phyloP scores from a whole-genome alignment of 2,329 filamentous ascomycete species.

The Arthroderma uncinatum region DNA sequence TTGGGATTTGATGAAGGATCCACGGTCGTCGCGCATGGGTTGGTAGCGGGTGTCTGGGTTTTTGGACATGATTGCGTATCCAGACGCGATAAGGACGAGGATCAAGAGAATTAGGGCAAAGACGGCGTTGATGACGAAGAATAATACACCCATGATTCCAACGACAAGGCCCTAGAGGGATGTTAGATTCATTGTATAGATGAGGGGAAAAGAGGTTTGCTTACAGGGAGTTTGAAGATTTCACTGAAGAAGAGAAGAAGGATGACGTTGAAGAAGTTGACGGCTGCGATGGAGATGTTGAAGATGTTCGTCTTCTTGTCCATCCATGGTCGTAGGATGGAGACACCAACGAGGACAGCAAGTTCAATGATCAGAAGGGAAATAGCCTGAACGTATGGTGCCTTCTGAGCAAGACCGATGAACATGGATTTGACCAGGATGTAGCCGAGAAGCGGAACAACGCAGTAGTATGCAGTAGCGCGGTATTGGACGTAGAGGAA shows the following conservation, averaged over 20 bases:
- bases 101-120: constrained; percentile 74
- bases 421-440: constrained; percentile 82
- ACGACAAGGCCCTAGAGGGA: constrained; percentile 55
- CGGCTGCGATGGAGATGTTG: constrained; percentile 80
- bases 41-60: constrained; percentile 93
- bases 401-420: constrained; percentile 65
- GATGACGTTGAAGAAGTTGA: constrained; percentile 85
- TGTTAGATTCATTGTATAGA: constrained; percentile 5
- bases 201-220: constrained; percentile 19
- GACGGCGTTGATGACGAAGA: constrained; percentile 77
- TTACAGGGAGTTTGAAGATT: constrained; percentile 69
- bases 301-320: constrained; percentile 96
- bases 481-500: constrained; percentile 97
- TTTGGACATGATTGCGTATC: constrained; percentile 75
- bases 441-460: constrained; percentile 67
- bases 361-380: constrained; percentile 76
- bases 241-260: constrained; percentile 82
- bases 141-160: constrained; percentile 76
- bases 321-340: constrained; percentile 87
- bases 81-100: constrained; percentile 65
- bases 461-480: constrained; percentile 90
- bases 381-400: constrained; percentile 63
- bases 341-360: constrained; percentile 61
- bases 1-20: constrained; percentile 95
- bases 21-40: constrained; percentile 90